Conservation (phyloP, 495 filamentous ascomycete genomes). For the Clavariopsis aquatica region DNA sequence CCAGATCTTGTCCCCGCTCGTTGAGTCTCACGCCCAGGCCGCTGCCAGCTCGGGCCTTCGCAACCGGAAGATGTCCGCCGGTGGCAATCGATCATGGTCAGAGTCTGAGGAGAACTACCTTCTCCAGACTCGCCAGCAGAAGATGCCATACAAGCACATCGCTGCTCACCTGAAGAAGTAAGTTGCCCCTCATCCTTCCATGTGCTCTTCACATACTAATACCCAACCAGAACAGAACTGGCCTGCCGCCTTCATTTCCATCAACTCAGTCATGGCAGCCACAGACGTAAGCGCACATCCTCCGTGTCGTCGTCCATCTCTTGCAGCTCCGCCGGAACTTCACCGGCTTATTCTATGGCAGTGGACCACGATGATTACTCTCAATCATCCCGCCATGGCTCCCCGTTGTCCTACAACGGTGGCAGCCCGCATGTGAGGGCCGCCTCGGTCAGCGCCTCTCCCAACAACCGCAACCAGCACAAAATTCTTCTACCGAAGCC, state of each 20-base stretch:
- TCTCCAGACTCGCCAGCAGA: conserved; percentile 77
- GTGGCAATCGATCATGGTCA: conserved; percentile 45
- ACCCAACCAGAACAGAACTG: conserved; percentile 62
- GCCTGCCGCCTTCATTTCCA: conserved; percentile 84
- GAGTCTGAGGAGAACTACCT: conserved; percentile 69
- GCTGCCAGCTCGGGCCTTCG: conserved; percentile 20
- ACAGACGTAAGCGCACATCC: conserved; percentile 66
- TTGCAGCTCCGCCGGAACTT: conserved; percentile 38
- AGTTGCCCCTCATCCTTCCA: neutral
- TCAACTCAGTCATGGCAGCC: conserved; percentile 78
- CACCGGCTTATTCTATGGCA: conserved; percentile 40
- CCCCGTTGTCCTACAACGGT: conserved; percentile 36
- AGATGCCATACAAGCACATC: conserved; percentile 89
- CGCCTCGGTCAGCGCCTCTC: conserved; percentile 30
- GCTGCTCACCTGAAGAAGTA: conserved; percentile 70
- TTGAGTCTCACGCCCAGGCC: conserved; percentile 33
- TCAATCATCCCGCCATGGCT: conserved; percentile 39
- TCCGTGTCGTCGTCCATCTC: conserved; percentile 57
- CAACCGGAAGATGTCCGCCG: conserved; percentile 41
- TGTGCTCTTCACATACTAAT: neutral
- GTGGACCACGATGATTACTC: conserved; percentile 36
- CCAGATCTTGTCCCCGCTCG: conserved; percentile 38
- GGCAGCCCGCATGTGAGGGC: conserved; percentile 29
- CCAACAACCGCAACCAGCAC: conserved; percentile 37
- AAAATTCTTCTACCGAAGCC: conserved; percentile 43